Percentiles rank a stretch among this genome's conserved stretches.
Conservation (phyloP, 2,329 filamentous ascomycete species). For the Ophiostoma ips region DNA sequence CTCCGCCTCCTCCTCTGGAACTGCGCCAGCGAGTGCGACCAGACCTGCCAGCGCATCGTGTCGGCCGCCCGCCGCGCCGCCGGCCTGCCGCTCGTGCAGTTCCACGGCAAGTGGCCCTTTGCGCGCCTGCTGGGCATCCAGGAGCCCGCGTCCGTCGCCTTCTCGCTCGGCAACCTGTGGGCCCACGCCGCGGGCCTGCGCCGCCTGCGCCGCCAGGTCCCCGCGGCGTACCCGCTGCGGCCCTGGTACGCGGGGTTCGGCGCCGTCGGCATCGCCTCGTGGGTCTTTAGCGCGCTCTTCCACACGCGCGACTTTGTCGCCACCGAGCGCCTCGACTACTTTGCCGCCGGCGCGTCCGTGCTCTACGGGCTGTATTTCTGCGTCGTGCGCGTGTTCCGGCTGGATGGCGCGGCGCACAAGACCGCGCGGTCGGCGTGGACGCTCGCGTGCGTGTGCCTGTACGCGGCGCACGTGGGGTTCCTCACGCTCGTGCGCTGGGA, state of each 20-base stretch:
- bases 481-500: conserved; percentile 80
- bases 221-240: conserved; percentile 58
- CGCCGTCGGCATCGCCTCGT: conserved; percentile 67
- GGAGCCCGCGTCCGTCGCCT: conserved; percentile 86
- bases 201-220: conserved; percentile 56
- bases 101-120: conserved; percentile 99
- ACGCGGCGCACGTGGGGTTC: conserved; percentile 66
- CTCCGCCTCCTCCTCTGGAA: conserved; percentile 83
- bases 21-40: conserved; percentile 91
- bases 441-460: conserved; percentile 53
- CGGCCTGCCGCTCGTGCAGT: conserved; percentile 65
- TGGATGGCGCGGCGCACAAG: conserved; percentile 36
- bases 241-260: conserved; percentile 71
- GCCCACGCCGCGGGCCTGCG: conserved; percentile 69
- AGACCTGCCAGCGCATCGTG: conserved; percentile 89
- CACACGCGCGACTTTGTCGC: conserved; percentile 74
- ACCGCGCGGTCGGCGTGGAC: conserved; percentile 62
- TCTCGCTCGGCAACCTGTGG: conserved; percentile 80
- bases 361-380: conserved; percentile 86
- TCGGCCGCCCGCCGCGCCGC: conserved; percentile 56
- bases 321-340: conserved; percentile 95
- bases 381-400: conserved; percentile 65
- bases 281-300: conserved; percentile 83
- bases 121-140: conserved; percentile 81
- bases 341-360: conserved; percentile 78